These are phyloP conservation scores for Trichoderma semiorbis DNA, from an alignment of 2,329 filamentous ascomycete species.

Conservation along the genomic window DNA sequence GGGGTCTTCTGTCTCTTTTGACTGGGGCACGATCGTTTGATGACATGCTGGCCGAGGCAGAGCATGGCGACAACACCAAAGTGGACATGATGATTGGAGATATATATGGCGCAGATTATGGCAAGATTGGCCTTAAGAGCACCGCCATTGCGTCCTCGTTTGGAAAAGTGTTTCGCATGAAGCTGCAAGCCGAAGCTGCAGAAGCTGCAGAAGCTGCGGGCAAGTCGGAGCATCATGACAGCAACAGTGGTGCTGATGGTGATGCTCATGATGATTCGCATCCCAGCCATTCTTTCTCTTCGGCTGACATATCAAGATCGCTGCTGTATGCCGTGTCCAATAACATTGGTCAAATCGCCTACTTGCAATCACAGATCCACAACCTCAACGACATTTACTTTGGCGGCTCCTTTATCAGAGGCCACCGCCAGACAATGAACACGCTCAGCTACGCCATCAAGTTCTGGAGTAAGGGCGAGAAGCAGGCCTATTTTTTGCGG, in stretches of 20 bases:
- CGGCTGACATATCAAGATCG: constrained; percentile 84
- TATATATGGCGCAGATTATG: constrained; percentile 94
- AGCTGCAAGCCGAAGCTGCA: constrained; percentile 77
- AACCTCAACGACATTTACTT: constrained; percentile 92
- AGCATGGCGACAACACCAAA: constrained; percentile 83
- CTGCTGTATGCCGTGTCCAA: constrained; percentile 94
- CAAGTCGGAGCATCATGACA: constrained; percentile 46
- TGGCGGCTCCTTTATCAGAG: constrained; percentile 92
- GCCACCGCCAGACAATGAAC: constrained; percentile 96
- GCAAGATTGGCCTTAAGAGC: constrained; percentile 93
- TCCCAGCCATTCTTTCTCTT: constrained; percentile 56
- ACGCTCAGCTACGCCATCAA: constrained; percentile 94
- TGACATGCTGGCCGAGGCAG: constrained; percentile 92
- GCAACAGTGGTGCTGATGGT: constrained; percentile 31
- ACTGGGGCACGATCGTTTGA: constrained; percentile 96
- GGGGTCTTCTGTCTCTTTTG: constrained; percentile 86
- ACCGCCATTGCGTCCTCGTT: constrained; percentile 95
- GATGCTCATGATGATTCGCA: constrained; percentile 4
- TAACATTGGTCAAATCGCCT: constrained; percentile 97
- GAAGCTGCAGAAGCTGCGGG: constrained; percentile 75
- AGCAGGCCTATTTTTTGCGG: constrained; percentile 91
- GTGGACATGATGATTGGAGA: constrained; percentile 98
- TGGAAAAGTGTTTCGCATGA: constrained; percentile 93
- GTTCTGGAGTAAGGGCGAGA: constrained; percentile 92
- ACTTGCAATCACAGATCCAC: constrained; percentile 95